Conservation (phyloP, 805 yeast species). For the Nakazawaea populi region DNA sequence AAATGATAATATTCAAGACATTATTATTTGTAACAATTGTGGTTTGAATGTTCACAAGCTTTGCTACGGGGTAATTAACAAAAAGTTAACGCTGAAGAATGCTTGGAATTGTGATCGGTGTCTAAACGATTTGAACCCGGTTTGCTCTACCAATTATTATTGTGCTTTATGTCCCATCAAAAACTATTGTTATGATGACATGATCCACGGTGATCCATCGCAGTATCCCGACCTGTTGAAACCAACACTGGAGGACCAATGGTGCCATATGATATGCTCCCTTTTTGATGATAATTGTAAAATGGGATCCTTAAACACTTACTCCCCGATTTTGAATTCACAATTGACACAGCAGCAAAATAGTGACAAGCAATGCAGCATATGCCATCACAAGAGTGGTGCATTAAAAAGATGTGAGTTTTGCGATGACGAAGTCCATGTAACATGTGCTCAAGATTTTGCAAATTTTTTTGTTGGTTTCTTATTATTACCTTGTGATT, state of each 20-base stretch:
- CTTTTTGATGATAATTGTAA: slow-evolving; percentile 41
- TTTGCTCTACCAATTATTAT: slow-evolving; percentile 46
- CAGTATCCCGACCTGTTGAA: slow-evolving; percentile 61
- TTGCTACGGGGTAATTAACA: slow-evolving; percentile 53
- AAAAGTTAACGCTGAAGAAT: slow-evolving; percentile 12
- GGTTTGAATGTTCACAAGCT: slow-evolving; percentile 62
- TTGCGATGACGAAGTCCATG: slow-evolving; percentile 39
- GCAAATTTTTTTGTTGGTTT: slow-evolving; percentile 50
- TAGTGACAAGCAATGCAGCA: slow-evolving; percentile 31
- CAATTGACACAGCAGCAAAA: slow-evolving; percentile 25
- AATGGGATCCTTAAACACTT: slow-evolving; percentile 31
- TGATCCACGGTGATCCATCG: slow-evolving; percentile 32
- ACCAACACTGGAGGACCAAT: slow-evolving; percentile 57
- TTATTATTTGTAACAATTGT: slow-evolving; percentile 57
- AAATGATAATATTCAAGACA: slow-evolving; percentile 27
- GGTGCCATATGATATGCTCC: slow-evolving; percentile 80
- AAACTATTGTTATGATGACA: slow-evolving; percentile 41
- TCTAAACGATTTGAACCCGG: slow-evolving; percentile 60
- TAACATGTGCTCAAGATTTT: slow-evolving; percentile 54
- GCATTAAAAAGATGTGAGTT: slow-evolving; percentile 39
- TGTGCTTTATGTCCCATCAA: slow-evolving; percentile 63
- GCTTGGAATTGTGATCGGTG: slow-evolving; percentile 83
- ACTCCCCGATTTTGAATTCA: slow-evolving; percentile 45
- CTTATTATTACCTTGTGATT: slow-evolving; percentile 25
- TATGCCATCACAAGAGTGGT: slow-evolving; percentile 45